Evolutionary conservation across 2,329 filamentous ascomycete species (phyloP).

Genomic region (Botrytis galanthina): DNA sequence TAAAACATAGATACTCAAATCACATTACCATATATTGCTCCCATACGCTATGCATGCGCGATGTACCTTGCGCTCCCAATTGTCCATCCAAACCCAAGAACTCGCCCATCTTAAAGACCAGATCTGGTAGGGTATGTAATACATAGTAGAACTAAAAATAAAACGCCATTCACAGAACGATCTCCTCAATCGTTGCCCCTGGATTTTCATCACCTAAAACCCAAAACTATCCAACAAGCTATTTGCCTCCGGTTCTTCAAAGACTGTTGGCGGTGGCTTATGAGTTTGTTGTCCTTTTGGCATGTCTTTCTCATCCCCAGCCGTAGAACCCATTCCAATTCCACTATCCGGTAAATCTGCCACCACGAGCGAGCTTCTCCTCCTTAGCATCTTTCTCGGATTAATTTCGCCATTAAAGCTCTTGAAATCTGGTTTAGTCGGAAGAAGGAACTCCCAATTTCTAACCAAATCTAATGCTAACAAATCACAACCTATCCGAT

Average conservation of each 20-base stretch:
- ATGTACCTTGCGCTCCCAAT: neutral
- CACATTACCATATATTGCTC: neutral
- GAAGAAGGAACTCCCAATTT: slow-evolving; percentile 77
- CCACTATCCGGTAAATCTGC: slow-evolving; percentile 62
- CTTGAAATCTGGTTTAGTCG: slow-evolving; percentile 44
- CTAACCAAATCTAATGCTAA: slow-evolving; percentile 78
- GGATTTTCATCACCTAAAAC: slow-evolving; percentile 53
- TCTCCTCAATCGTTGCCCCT: neutral
- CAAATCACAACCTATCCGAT: slow-evolving; percentile 89
- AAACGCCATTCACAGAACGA: neutral
- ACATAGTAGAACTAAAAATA: neutral
- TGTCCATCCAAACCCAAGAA: slow-evolving; percentile 4
- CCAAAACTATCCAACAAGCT: slow-evolving; percentile 92
- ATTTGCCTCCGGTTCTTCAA: slow-evolving; percentile 88
- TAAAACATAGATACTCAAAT: neutral
- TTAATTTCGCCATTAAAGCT: slow-evolving; percentile 39
- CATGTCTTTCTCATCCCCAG: slow-evolving; percentile 41
- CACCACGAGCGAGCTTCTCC: slow-evolving; percentile 76
- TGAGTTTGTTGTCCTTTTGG: slow-evolving; percentile 23
- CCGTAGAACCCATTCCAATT: slow-evolving; percentile 23
- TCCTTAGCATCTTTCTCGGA: slow-evolving; percentile 60
- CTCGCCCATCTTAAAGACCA: neutral
- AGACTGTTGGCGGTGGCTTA: slow-evolving; percentile 69
- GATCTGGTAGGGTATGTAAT: slow-evolving; percentile 1
- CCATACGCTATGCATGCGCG: slow-evolving; percentile 9